Base-by-base conservation (phyloP, 345 rosid genomes). In the Geranium brycei region DNA sequence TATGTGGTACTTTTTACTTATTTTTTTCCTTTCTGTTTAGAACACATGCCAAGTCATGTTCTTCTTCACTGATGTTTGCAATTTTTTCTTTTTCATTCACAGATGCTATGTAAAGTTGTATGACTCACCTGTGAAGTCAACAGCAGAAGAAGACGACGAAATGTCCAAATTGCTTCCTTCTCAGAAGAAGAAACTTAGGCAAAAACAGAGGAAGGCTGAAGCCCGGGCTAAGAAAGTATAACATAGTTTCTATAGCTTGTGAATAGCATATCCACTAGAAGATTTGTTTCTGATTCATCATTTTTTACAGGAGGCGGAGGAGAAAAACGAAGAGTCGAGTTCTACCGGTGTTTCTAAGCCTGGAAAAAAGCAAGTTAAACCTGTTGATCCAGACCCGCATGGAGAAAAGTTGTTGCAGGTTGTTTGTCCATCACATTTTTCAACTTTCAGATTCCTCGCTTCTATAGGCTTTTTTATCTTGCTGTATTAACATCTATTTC, bases 341-440 rank as follows among this genome's bases (percentile, higher is more conserved):
- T 80, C 81, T 51, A 70, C 74, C 77, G 79, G 82, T 69, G 81
- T 70, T 71, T 85, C 97, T 19, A 95, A 85, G 81, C 83, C 85
- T 64, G 96, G 99, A 47, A 95, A 88, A 80, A 80, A 87, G 64
- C 81, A 82, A 72, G 86, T 79, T 72, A 95, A 95, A 77, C 88
- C 95, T 70, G 90, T 86, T 41, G 99, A 95, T 72, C 93, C 90
- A 64, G 99, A 95, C 82, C 97, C 99, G 23, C 75, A 82, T 62
- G 99, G 97, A 38, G 88, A 91, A 73, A 91, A 85, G 72, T 80
- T 95, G 72, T 70, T 88, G 83, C 95, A 95, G 97, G 99, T 95
- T 8, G 53, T 47, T 47, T 11, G 11, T 47, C 53, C 14, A 47
- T 47, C 14, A 6, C 11, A 6, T 47, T 47, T 47, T 47, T 47